Evolutionary conservation across 106 monocot species (phyloP).

Genomic region (Iris macrosiphon): DNA sequence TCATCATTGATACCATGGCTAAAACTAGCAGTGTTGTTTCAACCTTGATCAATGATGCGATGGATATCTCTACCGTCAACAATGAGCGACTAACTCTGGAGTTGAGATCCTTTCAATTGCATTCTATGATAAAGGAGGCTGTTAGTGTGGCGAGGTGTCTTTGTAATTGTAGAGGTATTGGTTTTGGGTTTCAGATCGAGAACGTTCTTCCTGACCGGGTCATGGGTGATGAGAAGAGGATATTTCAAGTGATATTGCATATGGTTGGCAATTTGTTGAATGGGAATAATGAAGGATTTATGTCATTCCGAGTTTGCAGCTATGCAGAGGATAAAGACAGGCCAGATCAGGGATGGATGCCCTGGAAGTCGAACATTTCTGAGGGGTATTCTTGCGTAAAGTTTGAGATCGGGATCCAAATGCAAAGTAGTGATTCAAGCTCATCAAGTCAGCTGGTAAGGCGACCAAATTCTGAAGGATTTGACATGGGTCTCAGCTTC

Average conservation of each 20-base stretch:
- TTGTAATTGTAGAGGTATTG: constrained; percentile 42
- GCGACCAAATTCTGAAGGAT: constrained; percentile 15
- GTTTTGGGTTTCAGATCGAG: constrained; percentile 40
- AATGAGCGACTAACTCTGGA: constrained; percentile 33
- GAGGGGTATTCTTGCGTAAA: constrained; percentile 30
- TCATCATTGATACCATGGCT: constrained; percentile 27
- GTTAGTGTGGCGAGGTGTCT: constrained; percentile 44
- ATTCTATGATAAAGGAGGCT: constrained; percentile 45
- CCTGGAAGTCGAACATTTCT: constrained; percentile 36
- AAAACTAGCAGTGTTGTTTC: constrained; percentile 43
- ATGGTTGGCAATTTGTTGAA: constrained; percentile 43
- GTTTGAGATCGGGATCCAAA: constrained; percentile 38
- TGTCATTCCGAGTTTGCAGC: constrained; percentile 25
- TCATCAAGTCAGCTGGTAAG: constrained; percentile 7
- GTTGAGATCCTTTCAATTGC: constrained; percentile 31
- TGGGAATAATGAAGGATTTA: constrained; percentile 27
- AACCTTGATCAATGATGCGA: constrained; percentile 43
- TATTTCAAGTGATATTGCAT: constrained; percentile 66
- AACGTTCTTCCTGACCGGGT: constrained; percentile 29
- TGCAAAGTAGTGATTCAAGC: constrained; percentile 5
- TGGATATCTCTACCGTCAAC: constrained; percentile 30
- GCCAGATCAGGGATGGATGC: constrained; percentile 28
- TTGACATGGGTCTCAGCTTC: constrained; percentile 52
- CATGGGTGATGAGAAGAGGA: constrained; percentile 57
- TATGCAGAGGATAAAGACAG: constrained; percentile 11